Percentiles rank a stretch among this genome's conserved stretches.
Evolutionary conservation across 2,329 filamentous ascomycete genomes (phyloP).

Genomic region (Colletotrichum abscissum): DNA sequence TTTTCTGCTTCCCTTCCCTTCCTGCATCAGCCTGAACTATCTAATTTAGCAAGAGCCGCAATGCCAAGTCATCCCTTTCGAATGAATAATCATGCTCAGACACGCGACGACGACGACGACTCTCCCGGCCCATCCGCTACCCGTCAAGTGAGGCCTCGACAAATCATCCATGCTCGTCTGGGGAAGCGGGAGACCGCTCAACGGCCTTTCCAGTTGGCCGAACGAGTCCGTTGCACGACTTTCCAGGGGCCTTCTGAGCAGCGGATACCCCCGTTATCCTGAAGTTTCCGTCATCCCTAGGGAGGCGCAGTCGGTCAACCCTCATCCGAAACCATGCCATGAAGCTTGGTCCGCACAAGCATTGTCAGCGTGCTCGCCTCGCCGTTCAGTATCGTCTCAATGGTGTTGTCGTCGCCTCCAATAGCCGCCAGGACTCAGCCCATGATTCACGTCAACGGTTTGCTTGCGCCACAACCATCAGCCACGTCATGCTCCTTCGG

Average conservation of each 20-base stretch:
- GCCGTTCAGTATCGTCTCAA: background rate
- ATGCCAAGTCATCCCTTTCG: slow-evolving; percentile 16
- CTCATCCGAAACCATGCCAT: slow-evolving; percentile 29
- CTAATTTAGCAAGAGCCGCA: slow-evolving; percentile 30
- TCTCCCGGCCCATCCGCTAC: slow-evolving; percentile 29
- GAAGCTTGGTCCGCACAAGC: slow-evolving; percentile 20
- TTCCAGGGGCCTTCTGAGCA: background rate
- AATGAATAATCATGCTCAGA: slow-evolving; percentile 4
- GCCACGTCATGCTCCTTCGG: background rate
- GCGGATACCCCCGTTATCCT: slow-evolving; percentile 10
- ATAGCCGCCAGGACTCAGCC: background rate
- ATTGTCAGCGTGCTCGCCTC: slow-evolving; percentile 11
- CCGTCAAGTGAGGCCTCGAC: background rate
- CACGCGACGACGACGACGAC: background rate
- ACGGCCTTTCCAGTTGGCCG: slow-evolving; percentile 7
- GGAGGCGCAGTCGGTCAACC: slow-evolving; percentile 30
- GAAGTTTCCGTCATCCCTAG: background rate
- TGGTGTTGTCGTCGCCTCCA: background rate
- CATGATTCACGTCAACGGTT: background rate
- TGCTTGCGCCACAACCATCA: background rate
- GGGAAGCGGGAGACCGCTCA: slow-evolving; percentile 26
- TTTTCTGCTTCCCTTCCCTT: background rate
- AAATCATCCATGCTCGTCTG: slow-evolving; percentile 14
- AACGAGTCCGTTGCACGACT: slow-evolving; percentile 2
- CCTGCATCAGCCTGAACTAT: slow-evolving; percentile 6